A percentile compares a stretch with the other conserved stretches of the same genome.
These are phyloP conservation scores for Cylindricascospora bacillispora DNA, from an alignment of 1,139 yeast species.

Conservation along the genomic window DNA sequence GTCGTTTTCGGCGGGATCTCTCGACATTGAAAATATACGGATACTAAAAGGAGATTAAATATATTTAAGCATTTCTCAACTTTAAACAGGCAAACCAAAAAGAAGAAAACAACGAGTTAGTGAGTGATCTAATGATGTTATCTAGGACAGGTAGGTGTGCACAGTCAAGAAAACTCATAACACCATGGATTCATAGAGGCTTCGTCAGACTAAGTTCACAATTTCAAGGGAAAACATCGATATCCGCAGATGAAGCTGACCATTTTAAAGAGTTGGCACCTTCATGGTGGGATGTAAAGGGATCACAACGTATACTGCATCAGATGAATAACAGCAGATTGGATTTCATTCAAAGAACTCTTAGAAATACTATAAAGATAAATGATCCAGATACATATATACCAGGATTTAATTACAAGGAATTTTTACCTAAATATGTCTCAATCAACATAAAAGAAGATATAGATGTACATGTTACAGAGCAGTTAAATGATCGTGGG, in stretches of 20 bases:
- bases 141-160: too few relatives aligned
- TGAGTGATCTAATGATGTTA: too few relatives aligned
- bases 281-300: conserved; percentile 93
- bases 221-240: too few relatives aligned
- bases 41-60: too few relatives aligned
- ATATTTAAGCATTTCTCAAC: too few relatives aligned
- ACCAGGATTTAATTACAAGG: conserved; percentile 60
- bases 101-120: too few relatives aligned
- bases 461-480: conserved; percentile 37
- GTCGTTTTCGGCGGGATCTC: too few relatives aligned
- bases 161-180: too few relatives aligned
- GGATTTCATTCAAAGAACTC: conserved; percentile 65
- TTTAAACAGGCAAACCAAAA: too few relatives aligned
- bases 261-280: conserved; percentile 82
- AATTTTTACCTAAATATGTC: conserved; percentile 48
- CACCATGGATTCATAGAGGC: too few relatives aligned
- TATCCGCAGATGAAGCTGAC: conserved; percentile 40
- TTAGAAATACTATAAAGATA: conserved; percentile 34
- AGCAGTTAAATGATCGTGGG: conserved; percentile 26
- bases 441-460: conserved; percentile 33
- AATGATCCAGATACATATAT: conserved; percentile 41
- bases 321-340: conserved; percentile 84
- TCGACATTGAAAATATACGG: too few relatives aligned
- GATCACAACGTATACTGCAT: conserved; percentile 86
- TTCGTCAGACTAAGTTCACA: too few relatives aligned